Evolutionary conservation across 2,329 filamentous ascomycete species (phyloP), one percentile per base, ranked within the genome.

Genomic region (Microdochium trichocladiopsis): DNA sequence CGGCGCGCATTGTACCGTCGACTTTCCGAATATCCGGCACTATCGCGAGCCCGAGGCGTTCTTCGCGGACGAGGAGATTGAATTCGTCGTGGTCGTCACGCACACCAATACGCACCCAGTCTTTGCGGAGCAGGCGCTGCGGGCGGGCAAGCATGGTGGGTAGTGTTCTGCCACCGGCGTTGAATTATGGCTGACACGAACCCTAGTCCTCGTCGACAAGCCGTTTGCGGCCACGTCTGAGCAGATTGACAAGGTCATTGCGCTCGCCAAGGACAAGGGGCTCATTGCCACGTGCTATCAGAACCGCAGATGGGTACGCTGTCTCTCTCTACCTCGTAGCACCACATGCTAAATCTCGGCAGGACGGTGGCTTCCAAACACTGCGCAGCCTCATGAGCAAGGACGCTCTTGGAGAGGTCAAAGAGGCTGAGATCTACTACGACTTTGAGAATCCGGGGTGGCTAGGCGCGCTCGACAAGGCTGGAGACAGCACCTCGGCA

Each of bases 371-470:
- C 63, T 87, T 83, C 68, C 71, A 80, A 48, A 86, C 83, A 0
- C 65, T 86, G 25, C 69, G 70, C 53, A 74, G 82, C 54, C 71
- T 86, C 23, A 65, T 84, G 51, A 69, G 70, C 31, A 72, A 76
- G 16, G 76, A 74, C 25, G 71, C 71, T 0, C 69, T 86, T 3
- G 84, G 84, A 16, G 75, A 83, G 2, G 70, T 87, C 49, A 77
- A 78, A 36, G 84, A 87, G 57, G 86, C 82, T 50, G 79, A 87
- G 58, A 77, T 83, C 2, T 83, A 86, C 63, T 87, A 86, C 53
- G 84, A 88, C 60, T 79, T 75, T 37, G 71, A 72, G 33, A 66
- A 66, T 1, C 69, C 73, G 0, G 45, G 61, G 1, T 76, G 72
- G 72, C 57, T 75, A 0, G 53, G 11, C 61, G 0, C 50, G 45